Evolutionary conservation across 2,329 filamentous ascomycete species (phyloP).

Genomic region (Trichoderma polysporum): DNA sequence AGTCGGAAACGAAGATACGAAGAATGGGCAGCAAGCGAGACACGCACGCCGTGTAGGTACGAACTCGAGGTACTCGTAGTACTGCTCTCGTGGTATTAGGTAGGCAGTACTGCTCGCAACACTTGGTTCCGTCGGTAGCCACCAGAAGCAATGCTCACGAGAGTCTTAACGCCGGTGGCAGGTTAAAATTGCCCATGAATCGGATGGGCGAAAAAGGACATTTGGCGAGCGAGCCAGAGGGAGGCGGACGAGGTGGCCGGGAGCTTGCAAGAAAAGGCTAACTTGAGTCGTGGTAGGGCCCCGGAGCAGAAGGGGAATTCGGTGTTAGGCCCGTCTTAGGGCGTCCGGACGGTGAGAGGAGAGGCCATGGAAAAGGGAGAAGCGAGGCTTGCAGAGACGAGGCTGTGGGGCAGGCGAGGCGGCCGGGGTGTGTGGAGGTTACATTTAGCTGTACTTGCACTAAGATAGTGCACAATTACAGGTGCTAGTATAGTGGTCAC

Average conservation of each 20-base stretch:
- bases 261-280: conserved; percentile 18
- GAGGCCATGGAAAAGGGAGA: conserved; percentile 18
- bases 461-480: no score
- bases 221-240: conserved; percentile 6
- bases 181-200: conserved; percentile 22
- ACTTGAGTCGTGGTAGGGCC: conserved; percentile 4
- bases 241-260: not conserved
- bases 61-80: not conserved
- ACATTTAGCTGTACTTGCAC: not conserved
- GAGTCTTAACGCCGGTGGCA: conserved; percentile 21
- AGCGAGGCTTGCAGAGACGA: conserved; percentile 15
- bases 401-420: conserved; percentile 15
- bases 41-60: not conserved
- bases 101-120: not conserved
- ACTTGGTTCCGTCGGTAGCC: not conserved
- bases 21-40: conserved; percentile 12
- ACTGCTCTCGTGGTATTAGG: not conserved
- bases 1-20: conserved; percentile 1
- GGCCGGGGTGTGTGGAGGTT: not conserved
- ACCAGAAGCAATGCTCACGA: conserved; percentile 16
- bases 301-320: conserved; percentile 6
- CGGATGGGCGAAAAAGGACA: conserved; percentile 15
- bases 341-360: not conserved
- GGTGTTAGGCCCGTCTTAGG: conserved; percentile 4
- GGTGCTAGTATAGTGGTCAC: no score